phyloP scores from a whole-genome alignment of 306 rosid genomes.

The Cicer arietinum region DNA sequence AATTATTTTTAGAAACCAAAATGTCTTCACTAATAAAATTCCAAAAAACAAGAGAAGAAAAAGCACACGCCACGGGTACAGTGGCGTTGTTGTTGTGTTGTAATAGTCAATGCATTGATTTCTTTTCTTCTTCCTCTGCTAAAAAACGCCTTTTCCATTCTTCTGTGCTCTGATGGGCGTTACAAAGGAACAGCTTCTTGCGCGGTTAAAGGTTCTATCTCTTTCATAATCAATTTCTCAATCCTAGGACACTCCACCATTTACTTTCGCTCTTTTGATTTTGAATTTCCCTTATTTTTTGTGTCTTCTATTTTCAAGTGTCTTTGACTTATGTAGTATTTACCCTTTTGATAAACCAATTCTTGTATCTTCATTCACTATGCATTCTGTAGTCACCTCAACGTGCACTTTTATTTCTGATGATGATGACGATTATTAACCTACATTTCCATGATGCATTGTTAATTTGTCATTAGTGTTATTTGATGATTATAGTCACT shows the following conservation, averaged over 20 bases:
- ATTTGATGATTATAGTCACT: not conserved
- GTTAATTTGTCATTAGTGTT: not conserved
- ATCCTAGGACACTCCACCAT: no score
- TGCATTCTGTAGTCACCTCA: no score
- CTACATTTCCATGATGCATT: not conserved
- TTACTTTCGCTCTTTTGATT: not conserved
- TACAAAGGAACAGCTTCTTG: constrained; percentile 58
- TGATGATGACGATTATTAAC: not conserved
- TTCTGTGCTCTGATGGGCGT: no score
- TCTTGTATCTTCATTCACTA: no score
- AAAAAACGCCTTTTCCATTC: no score
- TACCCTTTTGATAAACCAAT: not conserved
- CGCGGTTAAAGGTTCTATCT: constrained; percentile 56
- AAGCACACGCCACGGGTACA: no score
- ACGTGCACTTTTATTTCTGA: not conserved
- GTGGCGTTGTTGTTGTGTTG: no score
- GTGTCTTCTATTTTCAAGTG: constrained; percentile 1
- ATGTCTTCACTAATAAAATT: no score
- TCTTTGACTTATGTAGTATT: constrained; percentile 1
- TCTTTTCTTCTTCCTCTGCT: no score
- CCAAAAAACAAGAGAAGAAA: no score
- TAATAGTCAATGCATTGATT: no score
- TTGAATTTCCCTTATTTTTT: constrained; percentile 11
- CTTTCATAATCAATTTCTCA: not conserved
- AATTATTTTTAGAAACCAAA: no score